Percentiles rank a stretch among this genome's conserved stretches.
These are phyloP conservation scores for Euphorbia schlechtendalii DNA, from an alignment of 441 rosid species.

Conservation along the genomic window DNA sequence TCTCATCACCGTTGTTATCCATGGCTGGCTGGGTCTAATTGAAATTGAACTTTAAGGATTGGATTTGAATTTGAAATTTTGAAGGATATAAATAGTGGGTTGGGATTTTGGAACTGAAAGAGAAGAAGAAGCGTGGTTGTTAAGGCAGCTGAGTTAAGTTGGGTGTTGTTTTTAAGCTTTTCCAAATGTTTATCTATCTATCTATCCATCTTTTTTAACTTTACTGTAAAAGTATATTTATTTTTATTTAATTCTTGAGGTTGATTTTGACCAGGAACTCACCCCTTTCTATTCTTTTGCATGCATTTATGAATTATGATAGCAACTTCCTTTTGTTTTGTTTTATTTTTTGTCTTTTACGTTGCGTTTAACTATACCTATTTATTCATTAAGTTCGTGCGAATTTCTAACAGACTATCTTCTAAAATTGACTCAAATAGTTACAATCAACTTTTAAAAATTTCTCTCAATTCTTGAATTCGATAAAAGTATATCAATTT, in stretches of 20 bases:
- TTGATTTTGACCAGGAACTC: constrained; percentile 30
- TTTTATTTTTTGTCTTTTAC: constrained; percentile 18
- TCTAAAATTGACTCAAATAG: too few relatives aligned
- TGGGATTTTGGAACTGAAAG: neutral
- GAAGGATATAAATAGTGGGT: constrained; percentile 28
- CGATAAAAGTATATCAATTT: too few relatives aligned
- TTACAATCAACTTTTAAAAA: too few relatives aligned
- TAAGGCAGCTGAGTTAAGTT: constrained; percentile 39
- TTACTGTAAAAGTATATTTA: neutral
- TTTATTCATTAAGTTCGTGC: too few relatives aligned
- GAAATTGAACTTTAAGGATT: too few relatives aligned
- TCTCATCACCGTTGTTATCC: constrained; percentile 37
- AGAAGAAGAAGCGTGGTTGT: constrained; percentile 47
- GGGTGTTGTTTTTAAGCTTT: constrained; percentile 20
- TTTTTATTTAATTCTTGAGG: constrained; percentile 13
- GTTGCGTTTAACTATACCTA: constrained; percentile 24
- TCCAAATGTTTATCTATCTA: too few relatives aligned
- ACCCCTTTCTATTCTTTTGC: neutral
- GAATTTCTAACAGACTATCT: too few relatives aligned
- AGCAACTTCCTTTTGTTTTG: neutral
- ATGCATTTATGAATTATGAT: neutral
- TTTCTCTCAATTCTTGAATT: too few relatives aligned
- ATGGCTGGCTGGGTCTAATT: too few relatives aligned
- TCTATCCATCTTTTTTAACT: too few relatives aligned
- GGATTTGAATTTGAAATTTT: too few relatives aligned